Base-by-base conservation (phyloP, 495 filamentous ascomycete species). In the Penicillium pancosmium region DNA sequence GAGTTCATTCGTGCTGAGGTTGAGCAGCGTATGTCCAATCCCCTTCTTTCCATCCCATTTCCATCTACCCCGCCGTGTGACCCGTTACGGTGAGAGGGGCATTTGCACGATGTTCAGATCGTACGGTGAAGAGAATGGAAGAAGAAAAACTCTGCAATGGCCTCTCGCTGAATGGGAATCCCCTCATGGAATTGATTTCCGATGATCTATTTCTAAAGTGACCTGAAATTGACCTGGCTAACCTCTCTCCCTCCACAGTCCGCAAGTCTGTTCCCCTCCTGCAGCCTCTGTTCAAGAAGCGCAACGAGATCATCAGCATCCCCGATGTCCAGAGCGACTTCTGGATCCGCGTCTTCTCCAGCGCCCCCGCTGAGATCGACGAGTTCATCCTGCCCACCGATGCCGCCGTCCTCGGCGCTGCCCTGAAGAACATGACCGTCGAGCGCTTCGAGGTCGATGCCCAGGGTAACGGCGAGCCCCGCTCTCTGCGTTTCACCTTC, bases 341-440 rank as follows among this genome's bases (percentile, higher is more conserved):
- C 85, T 97, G 93, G 93, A 78, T 88, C 31, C 80, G 93, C 58
- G 91, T 96, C 43, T 78, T 97, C 67, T 88, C 93, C 69, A 88
- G 91, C 73, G 86, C 91, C 5, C 91, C 92, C 2, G 79, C 80
- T 27, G 88, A 95, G 52, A 84, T 96, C 60, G 92, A 96, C 73
- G 87, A 91, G 69, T 89, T 84, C 75, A 90, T 97, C 66, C 87
- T 89, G 58, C 86, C 90, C 18, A 80, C 81, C 31, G 93, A 97
- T 76, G 86, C 88, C 12, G 80, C 75, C 3, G 69, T 89, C 25
- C 79, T 97, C 36, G 78, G 86, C 49, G 75, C 79, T 23, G 78
- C 78, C 33, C 82, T 96, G 33, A 79, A 73, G 55, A 73, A 72
- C 63, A 23, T 97, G 41, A 81, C 76, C n/a, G 88, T 97, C 12